Evolutionary conservation across 1,284 basidiomycete species (phyloP).

Genomic region (Laetiporus sulphureus): DNA sequence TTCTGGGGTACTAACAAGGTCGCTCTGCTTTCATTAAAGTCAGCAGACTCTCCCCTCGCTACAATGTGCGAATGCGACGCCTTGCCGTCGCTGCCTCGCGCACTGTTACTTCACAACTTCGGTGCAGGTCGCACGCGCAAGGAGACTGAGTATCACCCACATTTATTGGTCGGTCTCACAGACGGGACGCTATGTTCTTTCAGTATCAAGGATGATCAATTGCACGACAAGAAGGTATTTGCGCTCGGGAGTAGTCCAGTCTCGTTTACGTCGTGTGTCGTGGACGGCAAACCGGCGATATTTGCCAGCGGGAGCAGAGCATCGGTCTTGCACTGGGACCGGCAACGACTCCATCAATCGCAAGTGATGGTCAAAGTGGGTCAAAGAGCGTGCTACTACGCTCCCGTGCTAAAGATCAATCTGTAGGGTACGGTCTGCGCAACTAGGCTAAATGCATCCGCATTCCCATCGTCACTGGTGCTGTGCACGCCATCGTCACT

Average conservation of each 20-base stretch:
- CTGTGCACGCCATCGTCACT: slow-evolving; percentile 52
- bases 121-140: slow-evolving; percentile 30
- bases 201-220: slow-evolving; percentile 35
- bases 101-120: slow-evolving; percentile 68
- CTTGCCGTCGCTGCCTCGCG: slow-evolving; percentile 59
- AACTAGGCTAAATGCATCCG: slow-evolving; percentile 39
- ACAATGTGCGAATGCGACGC: slow-evolving; percentile 37
- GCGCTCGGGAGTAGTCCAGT: slow-evolving; percentile 70
- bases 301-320: slow-evolving; percentile 63
- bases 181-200: slow-evolving; percentile 76
- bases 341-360: slow-evolving; percentile 59
- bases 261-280: slow-evolving; percentile 42
- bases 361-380: slow-evolving; percentile 70
- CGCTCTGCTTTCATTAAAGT: slow-evolving; percentile 47
- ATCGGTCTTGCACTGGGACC: slow-evolving; percentile 61
- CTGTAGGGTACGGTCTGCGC: slow-evolving; percentile 56
- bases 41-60: slow-evolving; percentile 28
- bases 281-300: slow-evolving; percentile 45
- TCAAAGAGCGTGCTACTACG: slow-evolving; percentile 1
- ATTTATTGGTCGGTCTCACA: slow-evolving; percentile 73
- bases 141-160: slow-evolving; percentile 34
- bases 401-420: not conserved
- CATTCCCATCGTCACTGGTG: slow-evolving; percentile 48
- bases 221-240: slow-evolving; percentile 52
- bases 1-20: slow-evolving; percentile 75